A percentile compares a stretch with the other conserved stretches of the same genome.
phyloP scores from a whole-genome alignment of 495 filamentous ascomycete genomes.

The Penicillium samsonianum region DNA sequence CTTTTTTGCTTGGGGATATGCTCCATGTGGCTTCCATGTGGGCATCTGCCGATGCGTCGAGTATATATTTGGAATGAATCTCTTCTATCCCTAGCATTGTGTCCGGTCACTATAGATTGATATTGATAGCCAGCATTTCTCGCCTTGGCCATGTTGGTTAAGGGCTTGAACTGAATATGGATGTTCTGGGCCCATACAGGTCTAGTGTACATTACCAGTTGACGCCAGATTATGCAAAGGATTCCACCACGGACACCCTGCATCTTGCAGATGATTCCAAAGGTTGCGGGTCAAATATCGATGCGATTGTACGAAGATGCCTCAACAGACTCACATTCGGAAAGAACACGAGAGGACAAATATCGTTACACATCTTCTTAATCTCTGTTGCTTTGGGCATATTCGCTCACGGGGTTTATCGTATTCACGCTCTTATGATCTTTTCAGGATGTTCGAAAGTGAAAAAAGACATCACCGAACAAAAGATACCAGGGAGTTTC shows the following conservation, averaged over 20 bases:
- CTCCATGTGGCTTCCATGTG: background rate
- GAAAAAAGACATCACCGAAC: too few relatives aligned
- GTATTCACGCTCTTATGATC: too few relatives aligned
- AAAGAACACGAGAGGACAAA: too few relatives aligned
- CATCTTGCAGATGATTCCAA: too few relatives aligned
- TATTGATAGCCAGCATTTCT: background rate
- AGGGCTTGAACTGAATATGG: background rate
- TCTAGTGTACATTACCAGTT: background rate
- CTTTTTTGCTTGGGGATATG: background rate
- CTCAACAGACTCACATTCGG: too few relatives aligned
- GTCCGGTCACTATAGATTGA: background rate
- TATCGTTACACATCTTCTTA: too few relatives aligned
- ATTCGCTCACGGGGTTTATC: too few relatives aligned
- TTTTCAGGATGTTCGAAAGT: too few relatives aligned
- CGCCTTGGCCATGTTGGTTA: background rate
- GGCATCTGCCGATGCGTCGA: background rate
- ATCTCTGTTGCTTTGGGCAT: too few relatives aligned
- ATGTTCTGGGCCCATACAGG: background rate
- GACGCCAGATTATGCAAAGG: background rate
- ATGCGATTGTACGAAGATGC: background rate
- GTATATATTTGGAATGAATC: conserved; percentile 4
- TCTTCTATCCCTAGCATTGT: conserved; percentile 5
- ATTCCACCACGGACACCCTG: background rate
- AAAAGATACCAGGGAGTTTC: too few relatives aligned
- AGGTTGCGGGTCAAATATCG: background rate